These are phyloP conservation scores for Asterophora parasitica DNA, from an alignment of 768 basidiomycete species.

Conservation along the genomic window DNA sequence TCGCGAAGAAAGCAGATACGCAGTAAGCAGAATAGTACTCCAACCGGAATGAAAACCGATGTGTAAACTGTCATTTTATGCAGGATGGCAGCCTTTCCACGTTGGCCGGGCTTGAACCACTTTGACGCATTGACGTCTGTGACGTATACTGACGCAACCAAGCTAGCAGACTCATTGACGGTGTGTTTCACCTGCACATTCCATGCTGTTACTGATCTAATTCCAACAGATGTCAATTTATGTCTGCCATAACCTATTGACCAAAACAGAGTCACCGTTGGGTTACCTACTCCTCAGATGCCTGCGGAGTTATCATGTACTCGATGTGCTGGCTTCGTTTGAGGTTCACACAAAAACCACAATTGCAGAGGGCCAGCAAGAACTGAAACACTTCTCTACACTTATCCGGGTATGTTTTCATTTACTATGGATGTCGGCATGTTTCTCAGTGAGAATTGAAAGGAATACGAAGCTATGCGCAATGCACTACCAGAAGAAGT, in stretches of 20 bases:
- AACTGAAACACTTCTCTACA: constrained; percentile 13
- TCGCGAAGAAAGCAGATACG: background rate
- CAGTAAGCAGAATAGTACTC: background rate
- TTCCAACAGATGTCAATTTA: background rate
- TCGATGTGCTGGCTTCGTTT: constrained; percentile 16
- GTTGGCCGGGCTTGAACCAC: background rate
- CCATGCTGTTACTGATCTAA: background rate
- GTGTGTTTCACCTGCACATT: background rate
- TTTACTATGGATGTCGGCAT: constrained; percentile 1
- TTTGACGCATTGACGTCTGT: background rate
- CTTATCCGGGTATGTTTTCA: constrained; percentile 18
- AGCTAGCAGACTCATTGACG: background rate
- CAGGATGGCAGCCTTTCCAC: background rate
- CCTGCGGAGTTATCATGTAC: constrained; percentile 18
- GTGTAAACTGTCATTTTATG: background rate
- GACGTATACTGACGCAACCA: background rate
- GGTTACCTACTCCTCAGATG: constrained; percentile 19
- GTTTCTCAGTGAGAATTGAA: background rate
- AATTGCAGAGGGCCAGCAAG: constrained; percentile 19
- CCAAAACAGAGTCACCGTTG: background rate
- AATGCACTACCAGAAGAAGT: background rate
- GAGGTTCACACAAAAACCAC: constrained; percentile 29
- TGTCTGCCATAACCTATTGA: background rate
- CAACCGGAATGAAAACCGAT: background rate
- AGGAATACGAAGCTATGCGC: constrained; percentile 11